Conservation (phyloP, 2,329 filamentous ascomycete genomes). For the Bipolaris bicolor region DNA sequence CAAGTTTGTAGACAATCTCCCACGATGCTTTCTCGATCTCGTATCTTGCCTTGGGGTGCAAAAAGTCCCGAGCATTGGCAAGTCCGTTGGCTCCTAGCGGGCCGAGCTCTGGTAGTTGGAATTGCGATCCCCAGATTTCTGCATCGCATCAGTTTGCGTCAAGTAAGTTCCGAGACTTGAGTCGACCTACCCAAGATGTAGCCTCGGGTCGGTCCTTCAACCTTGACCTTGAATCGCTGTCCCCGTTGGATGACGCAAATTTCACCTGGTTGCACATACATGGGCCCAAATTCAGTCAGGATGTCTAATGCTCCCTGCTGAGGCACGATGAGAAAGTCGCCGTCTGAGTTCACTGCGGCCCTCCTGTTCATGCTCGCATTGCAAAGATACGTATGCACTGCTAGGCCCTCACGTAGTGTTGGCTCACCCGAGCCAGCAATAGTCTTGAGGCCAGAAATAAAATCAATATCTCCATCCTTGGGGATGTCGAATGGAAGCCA, state of each 20-base stretch:
- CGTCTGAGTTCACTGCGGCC: conserved; percentile 67
- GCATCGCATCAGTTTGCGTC: conserved; percentile 7
- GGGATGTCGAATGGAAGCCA: conserved; percentile 48
- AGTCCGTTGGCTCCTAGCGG: conserved; percentile 50
- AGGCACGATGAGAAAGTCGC: conserved; percentile 76
- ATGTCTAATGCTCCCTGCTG: conserved; percentile 78
- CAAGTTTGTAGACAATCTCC: conserved; percentile 60
- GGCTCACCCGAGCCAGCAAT: conserved; percentile 50
- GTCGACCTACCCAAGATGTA: conserved; percentile 66
- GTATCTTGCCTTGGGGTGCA: conserved; percentile 72
- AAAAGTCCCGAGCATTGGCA: conserved; percentile 66
- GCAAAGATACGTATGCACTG: conserved; percentile 43
- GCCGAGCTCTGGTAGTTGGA: conserved; percentile 48
- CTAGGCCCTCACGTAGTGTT: conserved; percentile 46
- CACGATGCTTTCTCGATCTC: conserved; percentile 55
- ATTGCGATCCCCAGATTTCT: conserved; percentile 50
- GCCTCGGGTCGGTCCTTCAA: conserved; percentile 68
- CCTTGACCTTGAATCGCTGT: conserved; percentile 73
- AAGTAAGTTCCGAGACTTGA: not conserved
- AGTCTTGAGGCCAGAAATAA: conserved; percentile 44
- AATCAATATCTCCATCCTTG: conserved; percentile 39
- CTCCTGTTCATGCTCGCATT: conserved; percentile 46
- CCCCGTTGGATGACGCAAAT: conserved; percentile 78
- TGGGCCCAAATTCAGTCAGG: conserved; percentile 74
- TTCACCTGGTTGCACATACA: conserved; percentile 78